Evolutionary conservation across 768 basidiomycete genomes (phyloP).

Genomic region (Boletus tomentosulus): DNA sequence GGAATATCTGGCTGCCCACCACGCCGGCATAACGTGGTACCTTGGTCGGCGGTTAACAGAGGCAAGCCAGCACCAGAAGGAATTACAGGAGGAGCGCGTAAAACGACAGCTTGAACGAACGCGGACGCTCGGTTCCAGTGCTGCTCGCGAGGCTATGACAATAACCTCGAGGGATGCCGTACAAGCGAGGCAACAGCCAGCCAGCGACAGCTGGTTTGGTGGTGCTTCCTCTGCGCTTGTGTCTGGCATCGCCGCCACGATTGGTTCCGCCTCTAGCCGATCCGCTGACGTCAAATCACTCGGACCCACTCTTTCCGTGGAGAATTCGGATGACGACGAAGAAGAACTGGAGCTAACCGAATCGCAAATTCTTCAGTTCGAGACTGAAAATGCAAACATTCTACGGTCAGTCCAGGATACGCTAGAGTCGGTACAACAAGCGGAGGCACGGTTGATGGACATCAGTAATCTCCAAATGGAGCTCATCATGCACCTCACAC

Average conservation of each 20-base stretch:
- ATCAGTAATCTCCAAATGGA: conserved; percentile 93
- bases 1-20: conserved; percentile 82
- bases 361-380: conserved; percentile 90
- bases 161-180: conserved; percentile 34
- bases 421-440: conserved; percentile 84
- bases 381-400: conserved; percentile 85
- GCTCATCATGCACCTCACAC: conserved; percentile 79
- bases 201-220: conserved; percentile 56
- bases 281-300: conserved; percentile 25
- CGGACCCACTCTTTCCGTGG: conserved; percentile 33
- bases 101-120: conserved; percentile 83
- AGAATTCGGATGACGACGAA: conserved; percentile 59
- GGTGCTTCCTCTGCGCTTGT: conserved; percentile 52
- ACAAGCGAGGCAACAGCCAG: conserved; percentile 15
- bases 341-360: conserved; percentile 79
- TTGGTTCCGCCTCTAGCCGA: conserved; percentile 43
- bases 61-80: conserved; percentile 72
- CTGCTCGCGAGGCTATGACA: conserved; percentile 56
- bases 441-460: conserved; percentile 87
- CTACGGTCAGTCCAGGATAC: conserved; percentile 81
- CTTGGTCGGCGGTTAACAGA: conserved; percentile 77
- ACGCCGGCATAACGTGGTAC: conserved; percentile 89
- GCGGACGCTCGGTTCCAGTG: conserved; percentile 77
- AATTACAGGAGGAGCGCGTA: conserved; percentile 92
- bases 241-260: conserved; percentile 55